Evolutionary conservation across 2,329 filamentous ascomycete species (phyloP), one percentile per base, ranked within the genome.

Genomic region (Colletotrichum sp.): DNA sequence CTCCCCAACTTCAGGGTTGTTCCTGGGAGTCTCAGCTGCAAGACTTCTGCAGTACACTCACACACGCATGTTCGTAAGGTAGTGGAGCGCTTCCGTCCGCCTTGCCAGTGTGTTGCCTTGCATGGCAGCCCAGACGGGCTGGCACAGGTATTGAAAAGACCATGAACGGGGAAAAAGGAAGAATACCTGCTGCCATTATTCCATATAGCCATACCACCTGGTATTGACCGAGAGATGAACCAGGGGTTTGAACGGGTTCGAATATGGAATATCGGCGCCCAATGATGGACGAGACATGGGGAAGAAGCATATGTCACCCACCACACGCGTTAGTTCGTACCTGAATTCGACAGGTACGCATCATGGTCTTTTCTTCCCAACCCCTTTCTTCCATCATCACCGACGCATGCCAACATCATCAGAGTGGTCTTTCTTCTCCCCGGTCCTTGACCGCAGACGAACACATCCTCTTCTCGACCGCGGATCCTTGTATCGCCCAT

Each of bases 11-110:
- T 30, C 74, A 74, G 59, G 70, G 74, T 69, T 76, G 49, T 69
- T 65, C 64, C 64, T 69, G 59, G 70, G 34, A 64, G 44, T 21
- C 26, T 59, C 13, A 39, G 30, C 39, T 77, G 74, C 76, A 64
- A 68, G 67, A 59, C 44, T 76, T 59, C 66, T 70, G 63, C 70
- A 70, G 28, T 49, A 16, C 32, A 30, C 66, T 57, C 63, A 30
- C 62, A 63, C 63, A 71, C 39, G 71, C 28, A 65, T 65, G 65
- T 28, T 49, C 57, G 59, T 30, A 28, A 30, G 36, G 44, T 36
- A 71, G 75, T 68, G 72, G 72, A 76, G 68, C 49, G 26, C 16
- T 72, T 55, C 44, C 66, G 60, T 65, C 55, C 63, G 62, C 68
- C 72, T 75, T 67, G 30, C 66, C 24, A 64, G 34, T 44, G 39